These are phyloP conservation scores for Eimeria maxima DNA, from an alignment of 169 alveolate genomes.

Conservation along the genomic window DNA sequence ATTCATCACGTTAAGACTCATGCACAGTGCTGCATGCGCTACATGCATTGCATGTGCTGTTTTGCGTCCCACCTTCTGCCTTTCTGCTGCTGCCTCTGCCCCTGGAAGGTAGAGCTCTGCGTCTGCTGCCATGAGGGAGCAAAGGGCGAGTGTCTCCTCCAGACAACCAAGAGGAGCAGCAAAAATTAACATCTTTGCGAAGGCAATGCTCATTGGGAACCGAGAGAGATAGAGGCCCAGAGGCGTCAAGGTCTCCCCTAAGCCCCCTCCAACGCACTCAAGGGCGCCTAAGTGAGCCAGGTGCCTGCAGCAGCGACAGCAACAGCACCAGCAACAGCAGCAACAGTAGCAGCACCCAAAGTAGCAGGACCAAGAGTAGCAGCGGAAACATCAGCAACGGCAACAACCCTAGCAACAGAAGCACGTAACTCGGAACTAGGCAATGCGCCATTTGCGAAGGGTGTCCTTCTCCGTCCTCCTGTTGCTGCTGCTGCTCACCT, in stretches of 20 bases:
- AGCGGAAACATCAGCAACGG: background rate
- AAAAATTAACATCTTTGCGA: conserved; percentile 65
- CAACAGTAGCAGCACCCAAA: background rate
- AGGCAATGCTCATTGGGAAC: conserved; percentile 67
- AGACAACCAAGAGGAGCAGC: conserved; percentile 75
- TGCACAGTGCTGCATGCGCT: background rate
- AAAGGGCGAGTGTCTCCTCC: conserved; percentile 75
- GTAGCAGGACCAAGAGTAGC: background rate
- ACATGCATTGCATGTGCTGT: background rate
- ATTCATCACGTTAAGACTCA: background rate
- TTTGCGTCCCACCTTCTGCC: conserved; percentile 50
- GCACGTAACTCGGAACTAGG: too few relatives aligned
- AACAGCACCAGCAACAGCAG: background rate
- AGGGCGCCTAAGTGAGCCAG: conserved; percentile 75
- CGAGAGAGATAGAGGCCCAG: conserved; percentile 60
- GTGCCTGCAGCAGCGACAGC: conserved; percentile 36
- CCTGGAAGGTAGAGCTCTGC: conserved; percentile 34
- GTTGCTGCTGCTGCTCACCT: conserved; percentile 47
- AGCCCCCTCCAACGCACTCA: background rate
- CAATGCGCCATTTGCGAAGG: background rate
- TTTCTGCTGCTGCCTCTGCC: conserved; percentile 70
- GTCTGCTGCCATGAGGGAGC: conserved; percentile 76
- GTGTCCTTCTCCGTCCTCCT: background rate
- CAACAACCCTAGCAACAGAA: background rate
- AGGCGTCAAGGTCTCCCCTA: conserved; percentile 62